phyloP scores from a whole-genome alignment of 257 asterid genomes.

The Paraleonurus japonicus region DNA sequence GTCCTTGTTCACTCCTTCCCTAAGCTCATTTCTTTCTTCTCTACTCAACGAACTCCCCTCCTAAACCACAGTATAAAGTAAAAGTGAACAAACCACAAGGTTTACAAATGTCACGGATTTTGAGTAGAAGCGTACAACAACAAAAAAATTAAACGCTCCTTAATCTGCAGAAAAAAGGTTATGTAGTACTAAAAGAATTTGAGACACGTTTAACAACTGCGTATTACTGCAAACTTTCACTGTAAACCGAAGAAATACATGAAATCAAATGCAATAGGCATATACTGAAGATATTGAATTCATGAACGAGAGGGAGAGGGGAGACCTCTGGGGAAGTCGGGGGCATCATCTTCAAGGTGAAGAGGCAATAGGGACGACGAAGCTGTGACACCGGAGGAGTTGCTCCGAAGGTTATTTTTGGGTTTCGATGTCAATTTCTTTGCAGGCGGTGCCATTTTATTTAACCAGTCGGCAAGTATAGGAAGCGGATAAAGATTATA shows the following conservation, averaged over 20 bases:
- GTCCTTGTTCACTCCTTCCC: slow-evolving; percentile 48
- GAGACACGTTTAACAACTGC: too few species aligned
- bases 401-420: slow-evolving; percentile 11
- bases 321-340: slow-evolving; percentile 87
- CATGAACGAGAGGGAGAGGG: background rate
- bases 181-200: background rate
- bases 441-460: slow-evolving; percentile 36
- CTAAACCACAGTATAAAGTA: slow-evolving; percentile 29
- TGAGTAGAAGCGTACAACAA: background rate
- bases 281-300: background rate
- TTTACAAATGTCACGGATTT: background rate
- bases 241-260: background rate
- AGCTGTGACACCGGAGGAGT: slow-evolving; percentile 17
- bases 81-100: background rate
- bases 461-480: background rate
- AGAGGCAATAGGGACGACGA: slow-evolving; percentile 26
- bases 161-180: background rate
- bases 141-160: background rate
- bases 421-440: slow-evolving; percentile 28
- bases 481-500: background rate
- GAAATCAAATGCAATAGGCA: background rate
- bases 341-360: slow-evolving; percentile 70
- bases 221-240: background rate
- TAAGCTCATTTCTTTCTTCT: slow-evolving; percentile 49
- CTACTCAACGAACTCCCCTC: slow-evolving; percentile 53